A percentile compares a stretch with the other conserved stretches of the same genome.
These are phyloP conservation scores for Chrysosphaeria jannelii DNA, from an alignment of 2,329 filamentous ascomycete genomes.

Conservation along the genomic window DNA sequence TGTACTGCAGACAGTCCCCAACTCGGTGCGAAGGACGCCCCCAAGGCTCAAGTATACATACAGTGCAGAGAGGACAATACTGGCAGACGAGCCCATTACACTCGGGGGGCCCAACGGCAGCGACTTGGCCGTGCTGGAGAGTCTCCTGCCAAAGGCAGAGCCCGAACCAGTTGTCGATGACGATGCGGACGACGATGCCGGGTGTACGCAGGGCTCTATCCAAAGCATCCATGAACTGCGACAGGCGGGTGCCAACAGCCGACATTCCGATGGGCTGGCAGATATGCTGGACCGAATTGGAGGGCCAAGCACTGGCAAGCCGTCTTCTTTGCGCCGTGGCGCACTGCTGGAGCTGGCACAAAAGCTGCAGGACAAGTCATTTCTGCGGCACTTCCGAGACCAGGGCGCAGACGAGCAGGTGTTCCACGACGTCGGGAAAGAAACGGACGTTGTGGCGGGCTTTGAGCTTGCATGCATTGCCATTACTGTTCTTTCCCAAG, in stretches of 20 bases:
- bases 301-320: constrained; percentile 12
- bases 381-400: constrained; percentile 40
- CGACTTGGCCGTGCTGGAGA: constrained; percentile 6
- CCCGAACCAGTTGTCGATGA: constrained; percentile 4
- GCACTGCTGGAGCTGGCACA: constrained; percentile 28
- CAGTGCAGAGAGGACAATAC: constrained; percentile 11
- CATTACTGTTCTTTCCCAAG: constrained; percentile 25
- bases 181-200: constrained; percentile 14
- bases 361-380: constrained; percentile 29
- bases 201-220: constrained; percentile 18
- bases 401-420: constrained; percentile 41
- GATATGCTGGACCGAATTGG: constrained; percentile 31
- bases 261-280: constrained; percentile 33
- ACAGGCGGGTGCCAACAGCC: constrained; percentile 33
- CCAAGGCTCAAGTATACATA: constrained; percentile 12
- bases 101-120: constrained; percentile 4
- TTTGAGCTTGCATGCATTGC: constrained; percentile 35
- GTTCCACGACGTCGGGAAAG: constrained; percentile 26
- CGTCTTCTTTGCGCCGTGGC: constrained; percentile 22
- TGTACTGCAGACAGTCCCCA: no score
- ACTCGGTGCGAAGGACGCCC: no score
- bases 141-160: constrained; percentile 6
- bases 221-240: constrained; percentile 33
- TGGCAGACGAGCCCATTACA: constrained; percentile 8
- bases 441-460: constrained; percentile 28